Base-by-base conservation (phyloP, 179 eudicot genomes). In the Silene coronaria region DNA sequence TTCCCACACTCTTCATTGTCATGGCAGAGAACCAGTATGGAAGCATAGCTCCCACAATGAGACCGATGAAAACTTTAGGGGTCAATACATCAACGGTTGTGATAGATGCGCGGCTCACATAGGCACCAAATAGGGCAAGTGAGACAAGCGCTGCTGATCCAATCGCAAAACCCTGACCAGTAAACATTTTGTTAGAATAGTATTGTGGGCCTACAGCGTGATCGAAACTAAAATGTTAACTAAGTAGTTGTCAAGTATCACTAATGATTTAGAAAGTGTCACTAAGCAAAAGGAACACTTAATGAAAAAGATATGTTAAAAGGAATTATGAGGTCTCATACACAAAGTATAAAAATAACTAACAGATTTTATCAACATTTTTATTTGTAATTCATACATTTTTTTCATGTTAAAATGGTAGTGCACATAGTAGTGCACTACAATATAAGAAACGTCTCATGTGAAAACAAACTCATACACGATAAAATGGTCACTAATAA, bases 1-100 rank as follows among this genome's bases (percentile, higher is more conserved):
- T 91, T 51, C 97, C 97, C 36, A 91, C 97, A 77, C 97, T 91
- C 88, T 91, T 91, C 97, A 91, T 91, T 66, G 97, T 91, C 97
- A 91, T 90, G 81, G 97, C 97, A 3, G 97, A 91, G 87, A 91
- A 91, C 97, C 97, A 91, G 83, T 91, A 91, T 24, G 97, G 97
- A 77, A 91, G 92, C 97, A 91, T 91, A 45, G 97, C 97, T 75
- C 97, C 97, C 45, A 90, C 95, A 51, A 91, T 55, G 79, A 91
- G 80, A 80, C 97, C 97, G 72, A 91, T 90, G 80, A 91, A 90
- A 17, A 91, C 97, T 76, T 90, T 91, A 4, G 97, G 97, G 67
- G 93, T 90, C 87, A 91, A 75, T 28, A 90, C 97, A 76, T 91
- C 95, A 5, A 91, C 97, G 6, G 90, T 88, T 22, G 90, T 65